Conservation (phyloP, 2,329 filamentous ascomycete species). For the Fusarium chaquense region DNA sequence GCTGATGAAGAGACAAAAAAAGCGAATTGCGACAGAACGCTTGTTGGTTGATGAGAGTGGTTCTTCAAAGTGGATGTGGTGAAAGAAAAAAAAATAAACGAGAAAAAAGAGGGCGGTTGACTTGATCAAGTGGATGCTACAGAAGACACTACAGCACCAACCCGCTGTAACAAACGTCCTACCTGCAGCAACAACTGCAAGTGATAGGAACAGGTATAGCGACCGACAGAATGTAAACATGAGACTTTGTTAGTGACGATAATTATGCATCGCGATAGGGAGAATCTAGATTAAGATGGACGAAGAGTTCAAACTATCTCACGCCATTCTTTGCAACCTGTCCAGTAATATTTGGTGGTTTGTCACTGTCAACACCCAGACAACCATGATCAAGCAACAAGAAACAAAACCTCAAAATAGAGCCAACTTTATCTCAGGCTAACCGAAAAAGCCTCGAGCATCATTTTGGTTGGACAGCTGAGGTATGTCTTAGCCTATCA, state of each 20-base stretch:
- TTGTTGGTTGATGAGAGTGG: constrained; percentile 3
- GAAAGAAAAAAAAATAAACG: constrained; percentile 32
- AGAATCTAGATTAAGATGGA: neutral
- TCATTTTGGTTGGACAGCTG: constrained; percentile 26
- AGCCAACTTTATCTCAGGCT: constrained; percentile 8
- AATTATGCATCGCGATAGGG: neutral
- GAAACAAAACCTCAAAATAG: constrained; percentile 34
- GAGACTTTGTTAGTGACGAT: constrained; percentile 3
- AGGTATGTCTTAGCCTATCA: constrained; percentile 36
- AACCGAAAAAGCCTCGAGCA: constrained; percentile 20
- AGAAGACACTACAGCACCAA: constrained; percentile 32
- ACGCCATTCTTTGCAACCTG: neutral
- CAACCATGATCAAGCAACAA: constrained; percentile 35
- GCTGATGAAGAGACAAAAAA: constrained; percentile 9
- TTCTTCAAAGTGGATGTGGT: constrained; percentile 36
- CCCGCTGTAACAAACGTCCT: constrained; percentile 29
- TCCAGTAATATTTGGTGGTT: constrained; percentile 1
- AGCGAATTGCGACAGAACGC: constrained; percentile 27
- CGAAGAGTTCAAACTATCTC: neutral
- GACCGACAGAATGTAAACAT: constrained; percentile 8
- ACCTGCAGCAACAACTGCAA: constrained; percentile 17
- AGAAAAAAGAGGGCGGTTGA: constrained; percentile 34
- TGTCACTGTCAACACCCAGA: constrained; percentile 22
- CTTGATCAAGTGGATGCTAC: constrained; percentile 33
- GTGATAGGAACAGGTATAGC: constrained; percentile 27